A percentile compares a stretch with the other conserved stretches of the same genome.
phyloP scores from a whole-genome alignment of 2,329 filamentous ascomycete genomes.

The Chrysoporthe austroafricana region DNA sequence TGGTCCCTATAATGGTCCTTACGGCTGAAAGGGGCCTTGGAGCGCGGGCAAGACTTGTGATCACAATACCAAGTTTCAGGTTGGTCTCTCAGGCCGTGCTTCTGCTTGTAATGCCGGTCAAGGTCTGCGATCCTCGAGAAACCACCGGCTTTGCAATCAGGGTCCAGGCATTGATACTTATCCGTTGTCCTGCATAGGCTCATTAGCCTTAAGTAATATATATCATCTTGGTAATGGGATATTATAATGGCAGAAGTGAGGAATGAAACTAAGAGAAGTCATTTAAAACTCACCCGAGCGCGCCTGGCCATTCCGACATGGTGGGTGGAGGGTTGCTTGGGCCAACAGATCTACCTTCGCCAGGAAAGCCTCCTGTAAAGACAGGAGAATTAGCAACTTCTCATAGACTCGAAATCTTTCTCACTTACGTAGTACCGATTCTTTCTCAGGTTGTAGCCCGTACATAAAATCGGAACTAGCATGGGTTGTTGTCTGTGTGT shows the following conservation, averaged over 20 bases:
- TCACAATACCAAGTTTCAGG: slow-evolving; percentile 55
- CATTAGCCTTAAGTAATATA: neutral
- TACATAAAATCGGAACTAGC: too few relatives aligned
- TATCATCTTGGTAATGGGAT: neutral
- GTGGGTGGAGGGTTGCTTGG: too few relatives aligned
- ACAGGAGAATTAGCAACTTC: too few relatives aligned
- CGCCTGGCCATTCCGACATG: neutral
- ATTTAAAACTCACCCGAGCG: slow-evolving; percentile 10
- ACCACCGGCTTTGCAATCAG: slow-evolving; percentile 47
- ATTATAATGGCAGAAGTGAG: neutral
- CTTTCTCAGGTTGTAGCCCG: too few relatives aligned
- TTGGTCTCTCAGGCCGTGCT: slow-evolving; percentile 47
- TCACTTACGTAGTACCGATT: too few relatives aligned
- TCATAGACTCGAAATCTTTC: too few relatives aligned
- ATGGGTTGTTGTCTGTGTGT: too few relatives aligned
- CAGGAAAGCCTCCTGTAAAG: too few relatives aligned
- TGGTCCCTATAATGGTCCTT: slow-evolving; percentile 63
- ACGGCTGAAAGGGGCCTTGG: slow-evolving; percentile 53
- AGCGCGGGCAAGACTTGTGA: slow-evolving; percentile 53
- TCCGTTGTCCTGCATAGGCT: neutral
- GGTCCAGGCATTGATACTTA: slow-evolving; percentile 42
- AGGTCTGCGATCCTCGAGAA: slow-evolving; percentile 60
- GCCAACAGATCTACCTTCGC: too few relatives aligned
- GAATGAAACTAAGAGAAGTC: too few relatives aligned
- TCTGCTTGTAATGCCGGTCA: slow-evolving; percentile 55